These are phyloP conservation scores for Salinomyces thailandicus DNA, from an alignment of 2,329 filamentous ascomycete species.

Conservation along the genomic window DNA sequence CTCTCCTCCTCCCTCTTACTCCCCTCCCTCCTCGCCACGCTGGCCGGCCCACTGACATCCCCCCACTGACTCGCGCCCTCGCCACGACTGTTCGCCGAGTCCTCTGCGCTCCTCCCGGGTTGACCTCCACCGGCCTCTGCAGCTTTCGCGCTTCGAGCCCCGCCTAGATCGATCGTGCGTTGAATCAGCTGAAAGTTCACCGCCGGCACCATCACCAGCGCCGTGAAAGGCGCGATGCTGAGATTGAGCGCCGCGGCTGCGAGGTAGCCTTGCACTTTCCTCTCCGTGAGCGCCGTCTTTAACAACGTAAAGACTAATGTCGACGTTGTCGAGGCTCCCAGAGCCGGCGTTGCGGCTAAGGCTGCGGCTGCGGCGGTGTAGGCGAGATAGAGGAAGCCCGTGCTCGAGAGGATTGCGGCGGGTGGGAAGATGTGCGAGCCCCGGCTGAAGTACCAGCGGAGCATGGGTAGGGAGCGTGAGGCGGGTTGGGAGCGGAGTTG, in stretches of 20 bases:
- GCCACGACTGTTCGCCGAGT: conserved; percentile 15
- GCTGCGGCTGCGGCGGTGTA: conserved; percentile 11
- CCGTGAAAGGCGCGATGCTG: conserved; percentile 18
- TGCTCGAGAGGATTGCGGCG: conserved; percentile 10
- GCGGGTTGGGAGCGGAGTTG: conserved; percentile 19
- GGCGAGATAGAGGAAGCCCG: conserved; percentile 19
- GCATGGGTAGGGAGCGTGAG: conserved; percentile 15
- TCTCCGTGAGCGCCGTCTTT: conserved; percentile 8
- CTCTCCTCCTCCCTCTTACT: conserved; percentile 28
- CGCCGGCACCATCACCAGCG: conserved; percentile 16
- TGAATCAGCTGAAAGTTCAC: conserved; percentile 22
- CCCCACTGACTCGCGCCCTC: conserved; percentile 11
- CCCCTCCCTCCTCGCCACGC: conserved; percentile 25
- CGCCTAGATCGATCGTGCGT: conserved; percentile 18
- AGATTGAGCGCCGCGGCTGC: conserved; percentile 15
- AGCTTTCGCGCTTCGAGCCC: conserved; percentile 12
- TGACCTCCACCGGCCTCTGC: conserved; percentile 10
- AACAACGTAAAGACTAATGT: background rate
- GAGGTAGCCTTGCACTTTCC: conserved; percentile 13
- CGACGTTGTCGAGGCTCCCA: conserved; percentile 4
- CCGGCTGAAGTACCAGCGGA: conserved; percentile 18
- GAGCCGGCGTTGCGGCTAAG: conserved; percentile 9
- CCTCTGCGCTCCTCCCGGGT: conserved; percentile 14
- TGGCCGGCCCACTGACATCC: conserved; percentile 19
- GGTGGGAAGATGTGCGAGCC: conserved; percentile 20